Base-by-base conservation (phyloP, 805 yeast genomes). In the Barnettozyma populi region DNA sequence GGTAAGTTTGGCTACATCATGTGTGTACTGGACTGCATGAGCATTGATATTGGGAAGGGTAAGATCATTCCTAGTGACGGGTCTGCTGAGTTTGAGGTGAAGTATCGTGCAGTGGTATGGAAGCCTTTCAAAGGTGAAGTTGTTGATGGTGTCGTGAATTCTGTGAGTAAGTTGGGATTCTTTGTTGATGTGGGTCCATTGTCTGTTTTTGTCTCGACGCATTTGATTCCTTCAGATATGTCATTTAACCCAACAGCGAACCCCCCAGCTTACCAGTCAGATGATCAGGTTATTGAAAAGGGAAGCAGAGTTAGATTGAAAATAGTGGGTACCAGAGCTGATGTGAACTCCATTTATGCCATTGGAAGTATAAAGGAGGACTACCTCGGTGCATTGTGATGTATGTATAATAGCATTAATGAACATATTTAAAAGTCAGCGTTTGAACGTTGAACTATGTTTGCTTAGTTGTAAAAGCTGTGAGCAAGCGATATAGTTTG, bases 81-180 rank as follows among this genome's bases (percentile, higher is more conserved):
- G 2, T 83, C 90, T 60, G 98, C 99, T 0, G 97, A 90, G 67
- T 94, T 94, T 61, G 95, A 89, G 58, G 98, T 94, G 46, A 88
- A 89, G 67, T 94, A 94, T 66, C 75, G 96, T 57, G 99, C 99
- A 0, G 90, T 94, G 45, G 97, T 94, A 31, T 94, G 97, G 95
- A 86, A 92, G 62, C 99, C 99, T 5, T 94, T 94, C 71, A 94
- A 94, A 69, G 99, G 98, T 32, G 99, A 94, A 68, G 99, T 94
- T 7, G 98, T 94, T 23, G 99, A 94, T 67, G 99, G 95, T 6
- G 82, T 92, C 21, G 98, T 94, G 14, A 86, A 96, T 13, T 86
- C 88, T 29, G 97, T 95, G 43, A 89, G 86, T 66, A 89, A 80
- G 62, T 86, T 92, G 84, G 99, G 99, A 8, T 89, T 94, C 56